Base-by-base conservation (phyloP, 257 asterid genomes). In the Solanum piurae region DNA sequence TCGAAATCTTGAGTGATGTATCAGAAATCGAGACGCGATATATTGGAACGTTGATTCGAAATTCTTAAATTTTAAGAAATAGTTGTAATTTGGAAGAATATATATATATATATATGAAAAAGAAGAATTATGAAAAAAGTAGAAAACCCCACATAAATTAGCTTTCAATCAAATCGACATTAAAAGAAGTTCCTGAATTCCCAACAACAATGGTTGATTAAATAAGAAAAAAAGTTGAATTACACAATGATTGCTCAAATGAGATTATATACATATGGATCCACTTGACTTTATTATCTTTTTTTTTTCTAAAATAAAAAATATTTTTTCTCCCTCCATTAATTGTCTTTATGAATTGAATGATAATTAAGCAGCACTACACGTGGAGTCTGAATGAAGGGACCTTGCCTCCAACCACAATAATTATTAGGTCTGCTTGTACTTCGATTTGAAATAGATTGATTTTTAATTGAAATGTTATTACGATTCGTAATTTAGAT, bases 311-410 rank as follows among this genome's bases (percentile, higher is more conserved):
- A 14, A 52, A 5, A 52, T 5, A 52, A 52, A 49, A 52, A 52
- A 5, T 52, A 52, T n/a, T 4, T 25, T 27, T 25, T 5, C 74
- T 62, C 29, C 68, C 79, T n/a, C 38, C 29, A 23, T 52, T 52
- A 52, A 52, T 52, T 23, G 83, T 55, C 87, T 40, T 21, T 86
- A 83, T 88, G 84, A 72, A 73, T 79, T 89, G 90, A 86, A 86
- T 80, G 86, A 86, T 86, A 49, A 49, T 49, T 49, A 83, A 90
- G 86, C 77, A 88, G 90, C 91, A 89, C 83, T 86, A 34, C 93
- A 91, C 92, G 91, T 91, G 91, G 92, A 86, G 89, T 91, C 92
- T 90, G 91, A 87, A 86, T 84, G 89, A 87, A 89, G 90, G 83
- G 89, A 90, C 91, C 44, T 42, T 77, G 62, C 84, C 86, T 85